A percentile compares a stretch with the other conserved stretches of the same genome.
These are phyloP conservation scores for Chlorencoelia australis DNA, from an alignment of 2,329 filamentous ascomycete genomes.

Conservation along the genomic window DNA sequence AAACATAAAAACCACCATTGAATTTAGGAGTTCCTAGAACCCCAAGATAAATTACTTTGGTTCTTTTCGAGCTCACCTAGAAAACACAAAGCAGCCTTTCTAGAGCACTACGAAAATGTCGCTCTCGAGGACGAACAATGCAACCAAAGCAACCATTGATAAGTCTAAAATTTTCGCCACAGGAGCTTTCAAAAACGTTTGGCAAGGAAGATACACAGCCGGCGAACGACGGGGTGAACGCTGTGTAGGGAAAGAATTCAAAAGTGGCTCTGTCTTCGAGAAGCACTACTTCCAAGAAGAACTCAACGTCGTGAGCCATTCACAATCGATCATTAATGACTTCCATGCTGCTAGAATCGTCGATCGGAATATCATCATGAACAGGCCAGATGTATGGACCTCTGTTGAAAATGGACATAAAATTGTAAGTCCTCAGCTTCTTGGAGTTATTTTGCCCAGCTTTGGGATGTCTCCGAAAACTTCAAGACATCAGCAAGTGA, in stretches of 20 bases:
- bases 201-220: constrained; percentile 2
- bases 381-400: constrained; percentile 3
- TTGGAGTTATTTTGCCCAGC: too few species aligned
- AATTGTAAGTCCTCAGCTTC: too few species aligned
- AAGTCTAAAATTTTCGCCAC: background rate
- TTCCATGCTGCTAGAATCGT: constrained; percentile 2
- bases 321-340: constrained; percentile 4
- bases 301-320: background rate
- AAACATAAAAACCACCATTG: too few species aligned
- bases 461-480: too few species aligned
- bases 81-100: too few species aligned
- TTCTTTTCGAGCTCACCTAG: too few species aligned
- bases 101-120: too few species aligned
- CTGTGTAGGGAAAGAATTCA: constrained; percentile 7
- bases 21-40: too few species aligned
- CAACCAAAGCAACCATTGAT: background rate
- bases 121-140: background rate
- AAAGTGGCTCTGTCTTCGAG: constrained; percentile 3
- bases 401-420: background rate
- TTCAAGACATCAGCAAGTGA: too few species aligned
- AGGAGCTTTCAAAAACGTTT: constrained; percentile 9
- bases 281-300: constrained; percentile 3
- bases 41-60: too few species aligned
- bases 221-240: background rate
- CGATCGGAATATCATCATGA: background rate